Evolutionary conservation across 2,329 filamentous ascomycete genomes (phyloP).

Genomic region (Aspergillus tubingensis): DNA sequence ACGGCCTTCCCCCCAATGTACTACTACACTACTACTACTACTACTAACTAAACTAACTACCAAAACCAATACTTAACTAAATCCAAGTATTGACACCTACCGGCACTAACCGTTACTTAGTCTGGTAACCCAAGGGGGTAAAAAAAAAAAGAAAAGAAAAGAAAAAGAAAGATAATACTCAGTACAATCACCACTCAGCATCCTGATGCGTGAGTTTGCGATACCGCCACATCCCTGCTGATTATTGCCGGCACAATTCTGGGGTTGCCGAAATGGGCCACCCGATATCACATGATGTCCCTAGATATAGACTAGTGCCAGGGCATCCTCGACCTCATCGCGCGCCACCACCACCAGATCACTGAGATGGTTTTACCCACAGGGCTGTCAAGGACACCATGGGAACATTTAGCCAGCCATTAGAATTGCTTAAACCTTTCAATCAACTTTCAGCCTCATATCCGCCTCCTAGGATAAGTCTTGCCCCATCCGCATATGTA

Average conservation of each 20-base stretch:
- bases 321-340: slow-evolving; percentile 4
- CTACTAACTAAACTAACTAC: background rate
- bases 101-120: slow-evolving; percentile 1
- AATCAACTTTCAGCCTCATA: background rate
- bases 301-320: slow-evolving; percentile 6
- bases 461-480: background rate
- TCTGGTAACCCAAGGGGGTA: background rate
- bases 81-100: background rate
- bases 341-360: background rate
- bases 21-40: background rate
- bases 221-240: slow-evolving; percentile 3
- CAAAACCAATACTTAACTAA: background rate
- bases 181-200: no score
- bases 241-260: slow-evolving; percentile 6
- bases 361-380: background rate
- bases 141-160: background rate
- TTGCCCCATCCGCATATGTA: background rate
- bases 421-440: background rate
- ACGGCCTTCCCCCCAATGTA: background rate
- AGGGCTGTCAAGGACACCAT: background rate
- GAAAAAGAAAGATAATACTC: background rate
- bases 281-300: slow-evolving; percentile 3
- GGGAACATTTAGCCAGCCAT: background rate
- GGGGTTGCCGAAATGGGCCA: background rate
- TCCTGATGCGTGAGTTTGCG: background rate